Base-by-base conservation (phyloP, 2,329 filamentous ascomycete species). In the Erysiphe pulchra region DNA sequence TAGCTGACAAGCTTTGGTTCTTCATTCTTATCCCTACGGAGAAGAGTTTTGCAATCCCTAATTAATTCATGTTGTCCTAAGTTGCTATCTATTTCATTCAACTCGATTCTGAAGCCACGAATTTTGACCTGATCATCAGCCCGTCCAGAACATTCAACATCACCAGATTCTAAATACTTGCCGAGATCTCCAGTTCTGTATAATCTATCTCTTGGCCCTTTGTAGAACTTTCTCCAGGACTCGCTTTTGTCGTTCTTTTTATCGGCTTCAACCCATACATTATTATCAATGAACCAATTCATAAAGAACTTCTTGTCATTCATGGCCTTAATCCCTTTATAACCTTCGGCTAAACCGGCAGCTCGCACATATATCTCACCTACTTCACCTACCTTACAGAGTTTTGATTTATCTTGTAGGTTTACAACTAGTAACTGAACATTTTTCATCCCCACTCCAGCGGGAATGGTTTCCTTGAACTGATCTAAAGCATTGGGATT, bases 91-190 rank as follows among this genome's bases (percentile, higher is more conserved):
- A 95, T 94, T 53, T 95, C 90, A 50, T 79, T 80, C 41, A 95
- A 75, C 63, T 98, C 90, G 53, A 98, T 92, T 49, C 87, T 72
- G 68, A 94, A 95, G 1, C 87, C 87, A 49, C 90, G 79, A 52
- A 95, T 87, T 67, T 95, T 98, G 64, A 94, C 82, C 59, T 95
- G 87, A 52, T 79, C 72, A 56, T 95, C 87, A 20, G 75, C 76
- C 48, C 90, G 71, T 18, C 87, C 87, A 10, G 80, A 77, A 56
- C 76, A 81, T 55, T 80, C 79, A 11, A 84, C 78, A 51, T 78
- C 76, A 33, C 81, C 83, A 8, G 62, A 61, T 2, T 69, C 66
- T 45, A 74, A 72, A 56, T 81, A 86, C 47, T 75, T 67, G 3
- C 87, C 87, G 3, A 98, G 64, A 59, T 95, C 87, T 24, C 87